phyloP scores from a whole-genome alignment of 1,284 basidiomycete species.

The Microbotryum silenes-acaulis region DNA sequence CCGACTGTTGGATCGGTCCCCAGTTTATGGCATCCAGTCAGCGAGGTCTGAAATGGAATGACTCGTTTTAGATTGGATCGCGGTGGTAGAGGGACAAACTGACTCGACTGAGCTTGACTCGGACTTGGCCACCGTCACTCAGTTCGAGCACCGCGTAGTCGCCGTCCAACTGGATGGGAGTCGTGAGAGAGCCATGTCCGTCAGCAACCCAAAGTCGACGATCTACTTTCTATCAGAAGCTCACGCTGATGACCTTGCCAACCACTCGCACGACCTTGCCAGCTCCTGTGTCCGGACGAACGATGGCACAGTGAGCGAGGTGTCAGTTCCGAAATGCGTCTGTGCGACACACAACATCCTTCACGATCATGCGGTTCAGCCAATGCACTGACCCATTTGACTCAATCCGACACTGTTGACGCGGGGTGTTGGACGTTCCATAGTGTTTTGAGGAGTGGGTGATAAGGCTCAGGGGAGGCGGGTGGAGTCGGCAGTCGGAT shows the following conservation, averaged over 20 bases:
- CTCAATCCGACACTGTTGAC: slow-evolving; percentile 15
- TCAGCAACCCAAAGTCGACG: no score
- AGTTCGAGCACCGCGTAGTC: slow-evolving; percentile 57
- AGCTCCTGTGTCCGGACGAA: slow-evolving; percentile 18
- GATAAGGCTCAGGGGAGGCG: background rate
- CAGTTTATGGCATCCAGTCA: no score
- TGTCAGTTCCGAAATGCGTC: background rate
- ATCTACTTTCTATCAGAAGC: slow-evolving; percentile 19
- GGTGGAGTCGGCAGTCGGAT: no score
- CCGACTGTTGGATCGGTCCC: background rate
- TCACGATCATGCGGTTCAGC: background rate
- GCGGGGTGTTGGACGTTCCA: slow-evolving; percentile 30
- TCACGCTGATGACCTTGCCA: slow-evolving; percentile 60
- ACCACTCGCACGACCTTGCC: slow-evolving; percentile 62
- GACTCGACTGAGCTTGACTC: slow-evolving; percentile 50
- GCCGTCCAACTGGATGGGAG: slow-evolving; percentile 47
- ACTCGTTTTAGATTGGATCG: no score
- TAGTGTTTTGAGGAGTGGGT: background rate
- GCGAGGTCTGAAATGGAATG: no score
- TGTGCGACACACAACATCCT: no score
- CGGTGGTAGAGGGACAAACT: slow-evolving; percentile 23
- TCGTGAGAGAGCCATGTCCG: background rate
- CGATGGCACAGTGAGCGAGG: background rate
- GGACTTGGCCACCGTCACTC: slow-evolving; percentile 63
- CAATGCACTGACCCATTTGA: background rate